Percentiles rank a stretch among this genome's conserved stretches.
Conservation (phyloP, 371 early-diverging fungal species). For the Mortierella sp. region DNA sequence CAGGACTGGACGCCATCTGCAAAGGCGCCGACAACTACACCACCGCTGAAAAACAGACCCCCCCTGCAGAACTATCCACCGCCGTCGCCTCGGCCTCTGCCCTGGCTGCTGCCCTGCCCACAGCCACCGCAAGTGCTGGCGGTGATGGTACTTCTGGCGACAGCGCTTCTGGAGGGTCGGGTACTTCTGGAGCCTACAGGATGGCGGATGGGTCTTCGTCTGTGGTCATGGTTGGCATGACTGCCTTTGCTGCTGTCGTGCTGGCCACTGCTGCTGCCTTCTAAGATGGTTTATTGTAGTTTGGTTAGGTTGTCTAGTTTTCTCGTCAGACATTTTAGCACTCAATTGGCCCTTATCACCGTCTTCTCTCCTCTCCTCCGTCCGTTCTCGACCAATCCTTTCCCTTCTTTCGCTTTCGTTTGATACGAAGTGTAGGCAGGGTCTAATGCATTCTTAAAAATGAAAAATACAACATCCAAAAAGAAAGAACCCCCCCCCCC, state of each 20-base stretch:
- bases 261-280: conserved; percentile 47
- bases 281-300: conserved; percentile 2
- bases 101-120: background rate
- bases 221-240: conserved; percentile 16
- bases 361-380: background rate
- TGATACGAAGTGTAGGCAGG: background rate
- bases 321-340: background rate
- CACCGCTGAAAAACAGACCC: conserved; percentile 10
- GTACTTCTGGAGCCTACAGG: no score
- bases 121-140: background rate
- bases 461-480: background rate
- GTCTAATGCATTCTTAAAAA: background rate
- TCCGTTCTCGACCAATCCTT: background rate
- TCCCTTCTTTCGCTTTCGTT: background rate
- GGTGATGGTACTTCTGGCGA: background rate
- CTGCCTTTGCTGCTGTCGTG: conserved; percentile 38
- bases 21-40: background rate
- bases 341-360: background rate
- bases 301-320: background rate
- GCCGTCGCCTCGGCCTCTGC: conserved; percentile 30
- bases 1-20: conserved; percentile 23
- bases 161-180: no score
- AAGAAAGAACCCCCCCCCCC: no score
- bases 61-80: background rate
- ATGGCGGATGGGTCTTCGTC: background rate